Evolutionary conservation across 345 rosid genomes (phyloP).

Genomic region (Citrus sp.): DNA sequence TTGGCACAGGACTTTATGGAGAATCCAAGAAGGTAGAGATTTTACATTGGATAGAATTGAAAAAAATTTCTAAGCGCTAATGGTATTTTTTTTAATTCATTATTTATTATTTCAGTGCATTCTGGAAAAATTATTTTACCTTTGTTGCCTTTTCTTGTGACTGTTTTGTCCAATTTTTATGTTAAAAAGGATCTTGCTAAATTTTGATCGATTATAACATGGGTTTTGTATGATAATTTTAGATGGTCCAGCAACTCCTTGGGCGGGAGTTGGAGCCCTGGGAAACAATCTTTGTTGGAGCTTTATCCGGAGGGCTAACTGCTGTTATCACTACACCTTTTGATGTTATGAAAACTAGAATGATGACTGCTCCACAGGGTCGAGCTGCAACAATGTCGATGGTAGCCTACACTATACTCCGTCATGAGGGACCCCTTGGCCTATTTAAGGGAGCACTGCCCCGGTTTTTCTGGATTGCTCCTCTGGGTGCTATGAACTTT

Average conservation of each 20-base stretch:
- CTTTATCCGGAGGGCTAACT: slow-evolving; percentile 88
- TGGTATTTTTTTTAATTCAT: neutral
- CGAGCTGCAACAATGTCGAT: slow-evolving; percentile 71
- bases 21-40: slow-evolving; percentile 91
- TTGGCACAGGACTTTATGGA: slow-evolving; percentile 86
- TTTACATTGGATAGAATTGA: neutral
- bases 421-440: slow-evolving; percentile 92
- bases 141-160: neutral
- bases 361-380: slow-evolving; percentile 96
- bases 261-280: slow-evolving; percentile 91
- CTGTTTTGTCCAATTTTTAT: neutral
- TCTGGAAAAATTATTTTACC: neutral
- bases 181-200: neutral
- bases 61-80: neutral
- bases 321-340: slow-evolving; percentile 90
- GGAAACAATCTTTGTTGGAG: slow-evolving; percentile 90
- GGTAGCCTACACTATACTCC: slow-evolving; percentile 69
- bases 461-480: slow-evolving; percentile 98
- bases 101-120: neutral
- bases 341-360: slow-evolving; percentile 97
- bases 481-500: slow-evolving; percentile 99
- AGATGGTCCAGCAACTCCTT: slow-evolving; percentile 66
- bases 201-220: neutral
- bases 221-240: slow-evolving; percentile 8
- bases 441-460: slow-evolving; percentile 94